Base-by-base conservation (phyloP, 805 yeast species). In the Barnettozyma populi region DNA sequence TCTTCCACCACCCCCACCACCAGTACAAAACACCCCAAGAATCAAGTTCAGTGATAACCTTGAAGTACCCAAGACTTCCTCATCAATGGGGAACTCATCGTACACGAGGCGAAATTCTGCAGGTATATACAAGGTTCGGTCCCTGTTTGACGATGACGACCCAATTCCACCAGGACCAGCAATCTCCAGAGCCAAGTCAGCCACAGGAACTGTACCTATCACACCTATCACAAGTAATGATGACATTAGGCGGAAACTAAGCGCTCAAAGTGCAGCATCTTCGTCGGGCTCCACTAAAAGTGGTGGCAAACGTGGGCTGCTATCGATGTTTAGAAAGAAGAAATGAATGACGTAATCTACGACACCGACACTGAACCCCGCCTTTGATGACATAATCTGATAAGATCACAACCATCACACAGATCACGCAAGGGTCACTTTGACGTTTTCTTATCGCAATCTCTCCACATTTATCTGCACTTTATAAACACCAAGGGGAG, bases 1-100 rank as follows among this genome's bases (percentile, higher is more conserved):
- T 9, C 32, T 29, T 7, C 32, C n/a, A 14, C 32, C 32, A 14
- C 32, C 32, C 11, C 32, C 29, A 25, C 3, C 13, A 47, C 36
- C 41, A 13, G 8, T 25, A 34, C 20, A 8, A 16, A 4, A 20
- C 4, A 10, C 23, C n/a, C 59, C 60, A 36, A 46, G 20, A 20
- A 59, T 58, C 43, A 59, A 57, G 39, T 58, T 58, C 41, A 42
- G 47, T 36, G 59, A 56, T 7, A 46, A 48, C 29, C 37, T 56
- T 18, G 41, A 41, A 27, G 52, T 50, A 6, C 59, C 59, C n/a
- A 45, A 38, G 29, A 21, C 44, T 2, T 36, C 39, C 9, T 16
- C 41, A 25, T 25, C 32, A 11, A 29, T 6, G 16, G 32, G 16
- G 32, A 3, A 29, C 7, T 16, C 16, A 13, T 29, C 32, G 13